phyloP scores from a whole-genome alignment of 306 rosid genomes.

The Parietaria judaica region DNA sequence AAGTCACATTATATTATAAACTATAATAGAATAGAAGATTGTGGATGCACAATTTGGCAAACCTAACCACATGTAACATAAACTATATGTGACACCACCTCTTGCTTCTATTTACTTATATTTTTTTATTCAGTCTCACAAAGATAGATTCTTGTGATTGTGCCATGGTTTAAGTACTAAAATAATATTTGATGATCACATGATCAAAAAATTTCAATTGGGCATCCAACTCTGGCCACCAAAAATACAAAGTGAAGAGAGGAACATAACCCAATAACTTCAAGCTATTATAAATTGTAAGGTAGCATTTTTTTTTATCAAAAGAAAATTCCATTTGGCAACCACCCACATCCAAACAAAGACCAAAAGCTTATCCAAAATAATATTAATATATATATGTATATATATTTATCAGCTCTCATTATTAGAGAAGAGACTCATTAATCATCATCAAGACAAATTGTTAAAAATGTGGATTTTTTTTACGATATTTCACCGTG shows the following conservation, averaged over 20 bases:
- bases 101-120: no score
- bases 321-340: background rate
- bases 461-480: constrained; percentile 3
- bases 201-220: no score
- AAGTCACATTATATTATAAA: background rate
- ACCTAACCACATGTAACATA: constrained; percentile 17
- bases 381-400: background rate
- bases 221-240: constrained; percentile 6
- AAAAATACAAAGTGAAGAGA: background rate
- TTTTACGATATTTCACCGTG: background rate
- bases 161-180: no score
- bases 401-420: background rate
- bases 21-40: background rate
- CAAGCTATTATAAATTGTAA: background rate
- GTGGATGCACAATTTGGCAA: background rate
- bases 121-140: no score
- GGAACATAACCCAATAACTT: background rate
- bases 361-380: background rate
- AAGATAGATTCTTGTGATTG: background rate
- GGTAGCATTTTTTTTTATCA: background rate
- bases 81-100: constrained; percentile 4
- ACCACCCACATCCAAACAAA: background rate
- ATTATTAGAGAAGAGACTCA: background rate
- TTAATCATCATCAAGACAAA: background rate
- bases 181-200: background rate